These are phyloP conservation scores for Abrus precatorius DNA, from an alignment of 306 rosid genomes.

Conservation along the genomic window DNA sequence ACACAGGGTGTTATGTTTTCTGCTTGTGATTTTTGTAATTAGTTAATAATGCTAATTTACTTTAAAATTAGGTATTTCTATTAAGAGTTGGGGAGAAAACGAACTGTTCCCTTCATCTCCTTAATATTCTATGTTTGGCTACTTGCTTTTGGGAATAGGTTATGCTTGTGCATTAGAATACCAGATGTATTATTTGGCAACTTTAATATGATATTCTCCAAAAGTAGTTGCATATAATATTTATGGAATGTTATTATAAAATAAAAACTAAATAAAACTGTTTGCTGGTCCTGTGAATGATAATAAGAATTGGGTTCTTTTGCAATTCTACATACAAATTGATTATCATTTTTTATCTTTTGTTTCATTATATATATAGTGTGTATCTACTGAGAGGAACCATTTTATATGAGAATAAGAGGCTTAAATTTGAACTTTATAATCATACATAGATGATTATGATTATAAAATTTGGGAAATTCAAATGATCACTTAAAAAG, in stretches of 20 bases:
- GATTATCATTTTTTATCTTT: conserved; percentile 31
- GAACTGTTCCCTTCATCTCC: conserved; percentile 13
- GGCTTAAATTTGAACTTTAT: too few species aligned
- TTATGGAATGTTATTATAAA: conserved; percentile 40
- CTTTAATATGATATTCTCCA: conserved; percentile 32
- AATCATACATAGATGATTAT: too few species aligned
- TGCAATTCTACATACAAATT: conserved; percentile 26
- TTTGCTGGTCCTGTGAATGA: conserved; percentile 39
- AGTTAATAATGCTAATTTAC: conserved; percentile 31
- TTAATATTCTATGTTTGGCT: conserved; percentile 2
- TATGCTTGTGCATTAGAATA: conserved; percentile 25
- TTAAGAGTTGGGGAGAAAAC: conserved; percentile 20
- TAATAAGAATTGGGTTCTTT: conserved; percentile 36
- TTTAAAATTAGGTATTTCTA: conserved; percentile 12
- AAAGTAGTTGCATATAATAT: conserved; percentile 31
- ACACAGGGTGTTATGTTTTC: conserved; percentile 19
- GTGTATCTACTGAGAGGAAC: too few species aligned
- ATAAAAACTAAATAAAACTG: background rate
- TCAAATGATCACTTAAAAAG: too few species aligned
- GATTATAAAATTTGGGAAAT: too few species aligned
- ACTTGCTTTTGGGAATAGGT: conserved; percentile 38
- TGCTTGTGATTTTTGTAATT: conserved; percentile 29
- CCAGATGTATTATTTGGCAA: conserved; percentile 24
- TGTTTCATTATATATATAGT: too few species aligned
- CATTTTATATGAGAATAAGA: too few species aligned